Percentiles rank a stretch among this genome's conserved stretches.
phyloP scores from a whole-genome alignment of 2,329 filamentous ascomycete genomes.

The Aspergillus fumigatus region DNA sequence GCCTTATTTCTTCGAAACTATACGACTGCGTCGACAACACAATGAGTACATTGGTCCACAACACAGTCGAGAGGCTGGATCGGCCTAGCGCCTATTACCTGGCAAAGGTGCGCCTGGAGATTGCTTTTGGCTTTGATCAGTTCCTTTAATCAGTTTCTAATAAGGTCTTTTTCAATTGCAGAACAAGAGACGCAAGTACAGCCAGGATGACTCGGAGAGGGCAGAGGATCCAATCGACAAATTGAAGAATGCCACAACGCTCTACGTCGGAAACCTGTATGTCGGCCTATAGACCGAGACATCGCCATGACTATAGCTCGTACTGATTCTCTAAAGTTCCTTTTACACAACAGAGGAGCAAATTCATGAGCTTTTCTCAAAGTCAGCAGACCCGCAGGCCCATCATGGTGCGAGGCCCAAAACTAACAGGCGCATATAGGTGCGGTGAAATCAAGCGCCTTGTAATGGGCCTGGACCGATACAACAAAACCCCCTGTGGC shows the following conservation, averaged over 20 bases:
- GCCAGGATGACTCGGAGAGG: slow-evolving; percentile 56
- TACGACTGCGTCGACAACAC: background rate
- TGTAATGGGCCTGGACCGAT: slow-evolving; percentile 95
- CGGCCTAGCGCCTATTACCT: slow-evolving; percentile 91
- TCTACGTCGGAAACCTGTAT: slow-evolving; percentile 95
- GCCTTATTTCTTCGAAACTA: background rate
- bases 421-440: slow-evolving; percentile 31
- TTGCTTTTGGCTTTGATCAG: background rate
- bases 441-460: slow-evolving; percentile 97
- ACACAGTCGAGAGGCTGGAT: slow-evolving; percentile 86
- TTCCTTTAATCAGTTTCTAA: background rate
- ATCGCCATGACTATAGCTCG: background rate
- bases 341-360: slow-evolving; percentile 99
- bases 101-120: slow-evolving; percentile 57
- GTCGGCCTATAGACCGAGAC: slow-evolving; percentile 25
- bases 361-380: slow-evolving; percentile 93
- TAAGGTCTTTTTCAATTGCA: slow-evolving; percentile 30
- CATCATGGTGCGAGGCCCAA: background rate
- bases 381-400: slow-evolving; percentile 47
- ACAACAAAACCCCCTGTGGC: slow-evolving; percentile 95
- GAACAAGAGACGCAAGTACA: slow-evolving; percentile 67
- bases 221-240: slow-evolving; percentile 67
- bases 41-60: slow-evolving; percentile 26
- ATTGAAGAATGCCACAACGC: slow-evolving; percentile 80
- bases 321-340: slow-evolving; percentile 51